Evolutionary conservation across 306 rosid species (phyloP).

Genomic region (Quercus glauca): DNA sequence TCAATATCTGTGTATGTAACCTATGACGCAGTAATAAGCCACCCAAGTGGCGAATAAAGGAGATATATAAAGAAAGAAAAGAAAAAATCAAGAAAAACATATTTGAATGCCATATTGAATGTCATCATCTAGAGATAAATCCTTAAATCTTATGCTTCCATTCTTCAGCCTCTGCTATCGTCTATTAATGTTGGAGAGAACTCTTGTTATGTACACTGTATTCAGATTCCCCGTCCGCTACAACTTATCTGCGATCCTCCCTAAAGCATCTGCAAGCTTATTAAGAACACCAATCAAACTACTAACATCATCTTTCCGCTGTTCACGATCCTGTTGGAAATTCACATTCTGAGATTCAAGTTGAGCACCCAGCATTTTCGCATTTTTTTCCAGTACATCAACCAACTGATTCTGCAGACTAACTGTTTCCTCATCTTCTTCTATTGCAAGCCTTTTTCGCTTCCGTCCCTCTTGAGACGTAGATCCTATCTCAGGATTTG

Average conservation of each 20-base stretch:
- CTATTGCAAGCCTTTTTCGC: constrained; percentile 57
- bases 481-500: constrained; percentile 69
- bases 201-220: constrained; percentile 58
- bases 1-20: constrained; percentile 23
- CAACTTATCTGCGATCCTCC: constrained; percentile 89
- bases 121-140: constrained; percentile 11
- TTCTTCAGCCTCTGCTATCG: constrained; percentile 37
- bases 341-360: constrained; percentile 77
- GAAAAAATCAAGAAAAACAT: constrained; percentile 2
- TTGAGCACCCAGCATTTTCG: constrained; percentile 67
- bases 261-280: constrained; percentile 89
- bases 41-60: constrained; percentile 25
- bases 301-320: constrained; percentile 69
- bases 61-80: constrained; percentile 1
- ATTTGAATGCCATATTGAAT: constrained; percentile 30
- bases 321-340: constrained; percentile 74
- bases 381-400: constrained; percentile 78
- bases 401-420: constrained; percentile 62
- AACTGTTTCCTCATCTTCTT: constrained; percentile 54
- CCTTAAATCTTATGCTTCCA: constrained; percentile 2
- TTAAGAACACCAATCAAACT: constrained; percentile 78
- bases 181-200: constrained; percentile 27
- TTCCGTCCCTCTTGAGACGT: constrained; percentile 74
- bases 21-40: constrained; percentile 36
- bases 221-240: constrained; percentile 38